phyloP scores from a whole-genome alignment of 2,329 filamentous ascomycete species.

The Trichocomaceae sp. region DNA sequence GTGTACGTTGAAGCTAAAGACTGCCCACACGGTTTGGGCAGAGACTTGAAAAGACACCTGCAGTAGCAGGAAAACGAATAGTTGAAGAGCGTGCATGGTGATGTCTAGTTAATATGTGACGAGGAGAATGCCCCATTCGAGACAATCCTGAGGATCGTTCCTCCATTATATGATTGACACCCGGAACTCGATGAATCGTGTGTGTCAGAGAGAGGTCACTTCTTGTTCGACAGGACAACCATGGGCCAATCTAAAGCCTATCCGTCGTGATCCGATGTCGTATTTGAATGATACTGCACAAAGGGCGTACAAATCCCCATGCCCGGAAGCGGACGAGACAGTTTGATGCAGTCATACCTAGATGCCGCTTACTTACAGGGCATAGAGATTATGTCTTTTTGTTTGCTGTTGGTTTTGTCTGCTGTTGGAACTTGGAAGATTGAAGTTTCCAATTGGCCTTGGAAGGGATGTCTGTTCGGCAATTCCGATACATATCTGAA shows the following conservation, averaged over 20 bases:
- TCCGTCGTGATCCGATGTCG: slow-evolving; percentile 11
- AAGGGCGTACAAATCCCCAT: background rate
- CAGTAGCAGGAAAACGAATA: background rate
- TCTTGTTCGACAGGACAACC: background rate
- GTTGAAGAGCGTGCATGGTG: slow-evolving; percentile 2
- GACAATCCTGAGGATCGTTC: background rate
- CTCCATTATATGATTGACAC: background rate
- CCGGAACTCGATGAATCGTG: background rate
- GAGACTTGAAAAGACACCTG: slow-evolving; percentile 16
- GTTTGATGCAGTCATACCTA: background rate
- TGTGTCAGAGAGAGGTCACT: slow-evolving; percentile 13
- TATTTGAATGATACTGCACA: background rate
- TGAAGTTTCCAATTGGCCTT: background rate
- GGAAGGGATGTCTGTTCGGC: background rate
- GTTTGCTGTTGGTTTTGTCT: too few relatives aligned
- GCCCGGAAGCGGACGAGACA: slow-evolving; percentile 1
- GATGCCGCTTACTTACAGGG: background rate
- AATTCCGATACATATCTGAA: background rate
- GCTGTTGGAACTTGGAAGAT: background rate
- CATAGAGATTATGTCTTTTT: background rate
- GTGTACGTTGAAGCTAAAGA: slow-evolving; percentile 49
- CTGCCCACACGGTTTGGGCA: slow-evolving; percentile 38
- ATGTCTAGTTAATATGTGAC: background rate
- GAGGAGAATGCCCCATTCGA: background rate
- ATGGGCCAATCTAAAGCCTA: slow-evolving; percentile 1